Conservation (phyloP, 768 basidiomycete species). For the Pulveroboletus sp. region DNA sequence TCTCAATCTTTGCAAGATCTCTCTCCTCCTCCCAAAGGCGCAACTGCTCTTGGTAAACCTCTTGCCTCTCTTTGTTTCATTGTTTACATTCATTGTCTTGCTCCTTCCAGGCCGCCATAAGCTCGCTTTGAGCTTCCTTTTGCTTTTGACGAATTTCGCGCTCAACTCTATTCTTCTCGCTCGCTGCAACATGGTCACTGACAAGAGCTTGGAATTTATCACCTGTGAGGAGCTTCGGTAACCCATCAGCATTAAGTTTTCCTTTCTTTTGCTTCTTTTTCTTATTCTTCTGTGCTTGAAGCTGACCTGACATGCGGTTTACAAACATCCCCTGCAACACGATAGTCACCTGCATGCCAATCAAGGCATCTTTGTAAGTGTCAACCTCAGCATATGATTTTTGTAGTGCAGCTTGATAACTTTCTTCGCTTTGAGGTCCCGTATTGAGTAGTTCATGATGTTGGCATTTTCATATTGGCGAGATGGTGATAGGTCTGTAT, state of each 20-base stretch:
- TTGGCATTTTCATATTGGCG: neutral
- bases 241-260: conserved; percentile 15
- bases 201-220: conserved; percentile 9
- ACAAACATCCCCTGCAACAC: conserved; percentile 16
- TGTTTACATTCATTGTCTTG: conserved; percentile 9
- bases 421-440: neutral
- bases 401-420: neutral
- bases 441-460: neutral
- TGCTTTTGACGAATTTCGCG: neutral
- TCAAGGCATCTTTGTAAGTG: conserved; percentile 2
- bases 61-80: neutral
- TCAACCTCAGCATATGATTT: neutral
- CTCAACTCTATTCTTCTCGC: neutral
- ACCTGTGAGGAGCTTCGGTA: conserved; percentile 19
- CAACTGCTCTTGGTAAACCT: neutral
- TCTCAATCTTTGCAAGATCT: neutral
- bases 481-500: neutral
- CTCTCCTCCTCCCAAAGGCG: neutral
- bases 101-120: conserved; percentile 17
- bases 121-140: neutral
- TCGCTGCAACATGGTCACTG: conserved; percentile 1
- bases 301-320: conserved; percentile 9
- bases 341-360: conserved; percentile 10
- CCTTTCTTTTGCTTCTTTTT: conserved; percentile 9
- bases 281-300: conserved; percentile 17